Percentiles rank a stretch among this genome's conserved stretches.
Conservation (phyloP, 2,329 filamentous ascomycete species). For the Botrytis aclada region DNA sequence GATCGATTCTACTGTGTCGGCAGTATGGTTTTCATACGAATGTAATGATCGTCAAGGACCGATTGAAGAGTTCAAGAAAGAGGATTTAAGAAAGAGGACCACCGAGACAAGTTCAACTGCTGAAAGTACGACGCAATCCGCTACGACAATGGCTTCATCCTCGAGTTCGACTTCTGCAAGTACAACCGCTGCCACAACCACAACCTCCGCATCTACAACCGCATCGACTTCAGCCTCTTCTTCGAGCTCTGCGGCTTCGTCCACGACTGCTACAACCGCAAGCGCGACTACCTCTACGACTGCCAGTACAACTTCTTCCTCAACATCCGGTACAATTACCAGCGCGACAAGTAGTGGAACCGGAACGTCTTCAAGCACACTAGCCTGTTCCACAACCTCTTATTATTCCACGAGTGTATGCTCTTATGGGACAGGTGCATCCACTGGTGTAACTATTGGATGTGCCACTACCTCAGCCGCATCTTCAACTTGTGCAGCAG, state of each 20-base stretch:
- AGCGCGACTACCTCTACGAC: neutral
- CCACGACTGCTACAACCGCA: neutral
- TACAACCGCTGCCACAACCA: slow-evolving; percentile 8
- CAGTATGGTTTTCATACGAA: slow-evolving; percentile 26
- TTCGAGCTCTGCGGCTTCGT: slow-evolving; percentile 4
- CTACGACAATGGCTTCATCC: neutral
- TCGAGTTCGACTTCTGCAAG: neutral
- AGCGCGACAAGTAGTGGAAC: neutral
- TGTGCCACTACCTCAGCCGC: slow-evolving; percentile 8
- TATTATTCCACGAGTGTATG: slow-evolving; percentile 11
- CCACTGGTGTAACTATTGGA: slow-evolving; percentile 13
- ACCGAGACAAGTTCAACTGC: slow-evolving; percentile 6
- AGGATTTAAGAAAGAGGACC: slow-evolving; percentile 28
- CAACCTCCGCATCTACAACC: neutral
- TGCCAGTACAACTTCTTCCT: slow-evolving; percentile 7
- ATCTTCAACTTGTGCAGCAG: neutral
- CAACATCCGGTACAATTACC: neutral
- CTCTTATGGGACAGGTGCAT: slow-evolving; percentile 17
- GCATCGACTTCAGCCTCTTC: neutral
- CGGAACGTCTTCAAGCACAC: neutral
- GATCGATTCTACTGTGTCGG: slow-evolving; percentile 25
- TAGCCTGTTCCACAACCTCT: slow-evolving; percentile 15
- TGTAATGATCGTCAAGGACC: slow-evolving; percentile 21
- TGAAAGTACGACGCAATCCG: neutral
- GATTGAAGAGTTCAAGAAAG: slow-evolving; percentile 11